These are phyloP conservation scores for Trichoderma hamatum DNA, from an alignment of 2,329 filamentous ascomycete genomes.

Conservation along the genomic window DNA sequence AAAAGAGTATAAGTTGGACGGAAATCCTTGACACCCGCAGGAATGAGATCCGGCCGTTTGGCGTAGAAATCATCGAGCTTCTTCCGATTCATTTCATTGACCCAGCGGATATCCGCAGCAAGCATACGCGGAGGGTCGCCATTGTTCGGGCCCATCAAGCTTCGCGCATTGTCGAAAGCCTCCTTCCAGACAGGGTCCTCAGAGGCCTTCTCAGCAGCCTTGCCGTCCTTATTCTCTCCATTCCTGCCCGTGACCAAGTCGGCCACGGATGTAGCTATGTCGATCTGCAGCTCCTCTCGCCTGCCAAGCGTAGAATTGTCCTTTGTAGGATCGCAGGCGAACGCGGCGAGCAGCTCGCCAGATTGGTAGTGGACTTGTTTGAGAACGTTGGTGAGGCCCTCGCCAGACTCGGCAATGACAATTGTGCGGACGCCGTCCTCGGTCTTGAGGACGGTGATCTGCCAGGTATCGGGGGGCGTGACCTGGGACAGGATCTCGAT, in stretches of 20 bases:
- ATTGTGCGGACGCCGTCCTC: constrained; percentile 35
- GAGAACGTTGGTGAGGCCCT: constrained; percentile 39
- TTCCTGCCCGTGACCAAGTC: not conserved
- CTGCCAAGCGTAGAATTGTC: not conserved
- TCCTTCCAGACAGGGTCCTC: not conserved
- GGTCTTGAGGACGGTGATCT: constrained; percentile 34
- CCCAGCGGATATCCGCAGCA: not conserved
- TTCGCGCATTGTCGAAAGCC: not conserved
- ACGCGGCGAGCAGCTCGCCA: constrained; percentile 38
- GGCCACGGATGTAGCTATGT: not conserved
- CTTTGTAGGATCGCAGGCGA: not conserved
- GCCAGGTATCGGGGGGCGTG: constrained; percentile 34
- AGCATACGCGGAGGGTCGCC: not conserved
- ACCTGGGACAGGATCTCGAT: constrained; percentile 35
- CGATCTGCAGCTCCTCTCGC: not conserved
- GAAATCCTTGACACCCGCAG: too few relatives aligned
- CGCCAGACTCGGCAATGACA: constrained; percentile 40
- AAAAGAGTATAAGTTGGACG: not conserved
- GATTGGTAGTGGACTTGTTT: constrained; percentile 44
- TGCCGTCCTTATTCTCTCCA: not conserved
- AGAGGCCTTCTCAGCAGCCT: not conserved
- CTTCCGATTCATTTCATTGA: not conserved
- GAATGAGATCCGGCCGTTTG: not conserved
- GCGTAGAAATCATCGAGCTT: not conserved
- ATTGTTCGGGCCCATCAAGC: not conserved